phyloP scores from a whole-genome alignment of 2,329 filamentous ascomycete genomes.

The Fusarium sp. region DNA sequence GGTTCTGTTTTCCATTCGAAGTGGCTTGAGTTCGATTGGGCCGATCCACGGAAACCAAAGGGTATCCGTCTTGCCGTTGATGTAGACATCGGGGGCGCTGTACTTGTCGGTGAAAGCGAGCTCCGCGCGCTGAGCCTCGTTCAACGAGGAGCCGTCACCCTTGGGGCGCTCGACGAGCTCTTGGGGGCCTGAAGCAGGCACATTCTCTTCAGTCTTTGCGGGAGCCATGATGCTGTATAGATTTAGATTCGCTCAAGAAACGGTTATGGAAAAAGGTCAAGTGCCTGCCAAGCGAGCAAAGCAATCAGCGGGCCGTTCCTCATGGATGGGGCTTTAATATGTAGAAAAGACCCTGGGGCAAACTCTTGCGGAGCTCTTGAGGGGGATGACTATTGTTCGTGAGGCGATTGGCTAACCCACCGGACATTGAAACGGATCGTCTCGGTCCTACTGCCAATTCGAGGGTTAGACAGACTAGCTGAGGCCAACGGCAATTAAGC shows the following conservation, averaged over 20 bases:
- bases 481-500: too few relatives aligned
- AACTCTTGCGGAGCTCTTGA: constrained; percentile 13
- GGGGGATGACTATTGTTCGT: constrained; percentile 24
- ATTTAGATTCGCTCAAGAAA: background rate
- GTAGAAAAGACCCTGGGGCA: constrained; percentile 4
- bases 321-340: constrained; percentile 17
- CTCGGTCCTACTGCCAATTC: background rate
- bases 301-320: constrained; percentile 12
- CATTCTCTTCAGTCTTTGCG: constrained; percentile 19
- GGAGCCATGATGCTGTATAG: constrained; percentile 21
- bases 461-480: too few relatives aligned
- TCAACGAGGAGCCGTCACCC: constrained; percentile 18
- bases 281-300: constrained; percentile 27
- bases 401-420: constrained; percentile 16
- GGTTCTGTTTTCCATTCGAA: constrained; percentile 35
- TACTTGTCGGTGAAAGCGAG: constrained; percentile 43
- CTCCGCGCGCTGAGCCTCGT: constrained; percentile 21
- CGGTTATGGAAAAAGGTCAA: background rate
- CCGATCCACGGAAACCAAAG: constrained; percentile 40
- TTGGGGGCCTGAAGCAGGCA: constrained; percentile 22
- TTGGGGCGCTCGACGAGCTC: constrained; percentile 21
- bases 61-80: constrained; percentile 38
- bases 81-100: constrained; percentile 43
- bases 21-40: constrained; percentile 33
- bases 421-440: constrained; percentile 5